Evolutionary conservation across 2,329 filamentous ascomycete species (phyloP).

Genomic region (Parafenestella ontariensis): DNA sequence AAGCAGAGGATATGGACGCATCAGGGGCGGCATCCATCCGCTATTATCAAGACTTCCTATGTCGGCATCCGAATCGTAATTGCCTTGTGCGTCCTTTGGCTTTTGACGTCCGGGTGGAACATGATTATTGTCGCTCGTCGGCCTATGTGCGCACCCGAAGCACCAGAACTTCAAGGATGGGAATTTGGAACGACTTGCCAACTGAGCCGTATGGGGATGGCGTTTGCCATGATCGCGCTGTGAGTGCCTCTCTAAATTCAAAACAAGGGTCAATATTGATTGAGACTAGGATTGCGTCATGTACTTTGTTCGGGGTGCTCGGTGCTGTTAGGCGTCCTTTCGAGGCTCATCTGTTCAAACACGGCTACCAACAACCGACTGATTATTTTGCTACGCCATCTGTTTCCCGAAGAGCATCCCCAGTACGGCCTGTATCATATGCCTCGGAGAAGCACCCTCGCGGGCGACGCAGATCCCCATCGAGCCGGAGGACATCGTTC

Average conservation of each 20-base stretch:
- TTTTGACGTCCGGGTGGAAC: slow-evolving; percentile 49
- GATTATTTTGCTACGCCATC: slow-evolving; percentile 19
- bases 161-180: slow-evolving; percentile 36
- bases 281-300: slow-evolving; percentile 37
- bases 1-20: slow-evolving; percentile 42
- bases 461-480: slow-evolving; percentile 15
- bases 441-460: slow-evolving; percentile 21
- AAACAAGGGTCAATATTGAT: neutral
- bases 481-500: slow-evolving; percentile 26
- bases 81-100: slow-evolving; percentile 45
- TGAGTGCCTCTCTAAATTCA: slow-evolving; percentile 19
- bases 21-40: slow-evolving; percentile 27
- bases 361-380: slow-evolving; percentile 23
- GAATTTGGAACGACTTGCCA: slow-evolving; percentile 42
- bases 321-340: slow-evolving; percentile 45
- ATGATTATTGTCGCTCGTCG: slow-evolving; percentile 48
- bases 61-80: slow-evolving; percentile 42
- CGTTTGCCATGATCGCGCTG: slow-evolving; percentile 44
- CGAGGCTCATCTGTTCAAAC: slow-evolving; percentile 44
- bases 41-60: slow-evolving; percentile 41
- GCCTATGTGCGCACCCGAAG: slow-evolving; percentile 39
- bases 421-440: slow-evolving; percentile 16
- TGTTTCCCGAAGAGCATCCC: slow-evolving; percentile 26
- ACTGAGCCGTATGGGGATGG: slow-evolving; percentile 36
- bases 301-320: slow-evolving; percentile 43